Conservation (phyloP, 2,329 filamentous ascomycete species). For the Colletotrichum magnum region DNA sequence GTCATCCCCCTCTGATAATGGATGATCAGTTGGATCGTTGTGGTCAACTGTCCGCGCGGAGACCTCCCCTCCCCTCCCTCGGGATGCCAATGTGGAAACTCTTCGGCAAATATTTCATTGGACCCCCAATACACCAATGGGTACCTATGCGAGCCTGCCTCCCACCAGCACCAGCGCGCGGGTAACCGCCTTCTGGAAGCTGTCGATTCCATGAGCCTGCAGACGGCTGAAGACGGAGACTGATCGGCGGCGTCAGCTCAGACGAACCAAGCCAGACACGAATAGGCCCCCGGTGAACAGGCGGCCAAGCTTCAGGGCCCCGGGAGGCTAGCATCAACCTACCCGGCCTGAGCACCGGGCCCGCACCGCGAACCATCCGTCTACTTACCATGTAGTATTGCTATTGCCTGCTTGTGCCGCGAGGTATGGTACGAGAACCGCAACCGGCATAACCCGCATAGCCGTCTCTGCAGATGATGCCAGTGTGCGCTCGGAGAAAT, state of each 20-base stretch:
- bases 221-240: slow-evolving; percentile 30
- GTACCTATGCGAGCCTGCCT: slow-evolving; percentile 7
- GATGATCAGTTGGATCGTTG: neutral
- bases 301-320: slow-evolving; percentile 5
- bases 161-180: slow-evolving; percentile 4
- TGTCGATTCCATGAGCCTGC: slow-evolving; percentile 8
- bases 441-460: slow-evolving; percentile 32
- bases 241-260: slow-evolving; percentile 11
- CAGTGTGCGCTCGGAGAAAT: slow-evolving; percentile 33
- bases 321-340: slow-evolving; percentile 2
- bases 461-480: slow-evolving; percentile 34
- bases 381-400: neutral
- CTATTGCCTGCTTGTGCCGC: slow-evolving; percentile 2
- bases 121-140: slow-evolving; percentile 8
- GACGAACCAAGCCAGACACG: neutral
- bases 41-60: neutral
- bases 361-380: slow-evolving; percentile 16
- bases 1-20: neutral
- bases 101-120: slow-evolving; percentile 35
- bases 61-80: neutral
- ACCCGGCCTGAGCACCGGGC: slow-evolving; percentile 8
- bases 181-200: slow-evolving; percentile 32
- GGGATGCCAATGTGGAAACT: slow-evolving; percentile 21
- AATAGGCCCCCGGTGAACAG: neutral
- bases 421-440: neutral